Evolutionary conservation across 2,329 filamentous ascomycete genomes (phyloP), one percentile per base, ranked within the genome.

Genomic region (Aspergillus japonicus): DNA sequence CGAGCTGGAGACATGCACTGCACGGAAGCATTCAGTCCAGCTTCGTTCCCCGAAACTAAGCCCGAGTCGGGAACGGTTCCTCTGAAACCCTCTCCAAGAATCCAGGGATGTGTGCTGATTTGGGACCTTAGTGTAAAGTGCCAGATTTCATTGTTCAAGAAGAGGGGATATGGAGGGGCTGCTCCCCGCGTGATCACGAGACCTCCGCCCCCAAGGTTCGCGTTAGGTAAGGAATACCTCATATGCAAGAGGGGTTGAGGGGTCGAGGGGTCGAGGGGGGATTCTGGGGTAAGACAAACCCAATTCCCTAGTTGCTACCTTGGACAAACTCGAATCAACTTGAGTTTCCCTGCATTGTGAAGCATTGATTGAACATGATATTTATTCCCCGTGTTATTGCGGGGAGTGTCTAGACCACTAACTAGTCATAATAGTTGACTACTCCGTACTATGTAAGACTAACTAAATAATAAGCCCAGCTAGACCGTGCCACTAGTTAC

Each of bases 191-290:
- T 16, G 48, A 57, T 63, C 61, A 61, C 61, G 61, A 50, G 61
- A 61, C 50, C 58, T 47, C 51, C 33, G 11, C 31, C 39, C 39
- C 39, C 29, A 54, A 35, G 24, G 62, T 59, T 59, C 47, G 54
- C 58, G 53, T 66, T 66, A 66, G 52, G 57, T 65, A 66, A 64
- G 58, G 59, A 42, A 60, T 60, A 47, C 57, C 51, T 48, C 58
- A 57, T 55, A 24, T 58, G 54, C 47, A 50, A 57, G 53, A 39
- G 54, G 31, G 44, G 39, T 23, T 2, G 23, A 23, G 47, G 42
- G 52, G 39, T 23, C 3, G 23, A 23, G 47, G 42, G 52, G 39
- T 19, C 7, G 14, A 16, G 14, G 7, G 39, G 39, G 16, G 16
- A 44, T 44, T 31, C 50, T 31, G 50, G 50, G 51, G 50, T 50